These are phyloP conservation scores for Lentinula novae-zelandiae DNA, from an alignment of 1,284 basidiomycete genomes.

Conservation along the genomic window DNA sequence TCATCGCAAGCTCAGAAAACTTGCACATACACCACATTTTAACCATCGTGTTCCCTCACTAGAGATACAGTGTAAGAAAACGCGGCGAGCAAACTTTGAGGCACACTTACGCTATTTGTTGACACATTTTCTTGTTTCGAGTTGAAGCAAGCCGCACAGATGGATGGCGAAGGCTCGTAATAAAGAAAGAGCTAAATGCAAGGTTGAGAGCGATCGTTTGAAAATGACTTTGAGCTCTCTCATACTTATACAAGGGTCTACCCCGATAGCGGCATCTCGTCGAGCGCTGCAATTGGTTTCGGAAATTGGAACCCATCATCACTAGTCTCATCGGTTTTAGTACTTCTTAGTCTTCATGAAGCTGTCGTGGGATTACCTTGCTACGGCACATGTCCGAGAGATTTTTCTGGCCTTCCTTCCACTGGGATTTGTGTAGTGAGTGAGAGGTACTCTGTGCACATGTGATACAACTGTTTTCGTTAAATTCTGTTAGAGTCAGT, in stretches of 20 bases:
- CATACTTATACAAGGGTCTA: neutral
- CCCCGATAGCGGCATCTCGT: slow-evolving; percentile 4
- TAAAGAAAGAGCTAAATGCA: neutral
- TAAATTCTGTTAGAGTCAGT: neutral
- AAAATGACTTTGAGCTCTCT: neutral
- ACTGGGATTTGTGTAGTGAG: neutral
- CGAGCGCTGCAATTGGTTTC: neutral
- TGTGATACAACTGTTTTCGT: neutral
- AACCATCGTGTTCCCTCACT: slow-evolving; percentile 72
- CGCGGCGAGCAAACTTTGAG: neutral
- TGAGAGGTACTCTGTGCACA: neutral
- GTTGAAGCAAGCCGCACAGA: neutral
- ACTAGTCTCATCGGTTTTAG: slow-evolving; percentile 8
- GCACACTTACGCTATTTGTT: slow-evolving; percentile 48
- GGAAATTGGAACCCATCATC: neutral
- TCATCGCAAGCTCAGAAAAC: neutral
- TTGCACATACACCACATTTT: slow-evolving; percentile 54
- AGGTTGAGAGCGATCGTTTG: neutral
- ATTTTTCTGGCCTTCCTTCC: neutral
- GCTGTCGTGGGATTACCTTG: neutral
- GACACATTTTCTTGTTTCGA: slow-evolving; percentile 38
- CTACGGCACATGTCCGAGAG: slow-evolving; percentile 5
- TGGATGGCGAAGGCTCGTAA: neutral
- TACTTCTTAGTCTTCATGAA: slow-evolving; percentile 1
- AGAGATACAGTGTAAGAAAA: slow-evolving; percentile 15